A percentile compares a stretch with the other conserved stretches of the same genome.
phyloP scores from a whole-genome alignment of 805 yeast species.

The Kodamaea fukazawae region DNA sequence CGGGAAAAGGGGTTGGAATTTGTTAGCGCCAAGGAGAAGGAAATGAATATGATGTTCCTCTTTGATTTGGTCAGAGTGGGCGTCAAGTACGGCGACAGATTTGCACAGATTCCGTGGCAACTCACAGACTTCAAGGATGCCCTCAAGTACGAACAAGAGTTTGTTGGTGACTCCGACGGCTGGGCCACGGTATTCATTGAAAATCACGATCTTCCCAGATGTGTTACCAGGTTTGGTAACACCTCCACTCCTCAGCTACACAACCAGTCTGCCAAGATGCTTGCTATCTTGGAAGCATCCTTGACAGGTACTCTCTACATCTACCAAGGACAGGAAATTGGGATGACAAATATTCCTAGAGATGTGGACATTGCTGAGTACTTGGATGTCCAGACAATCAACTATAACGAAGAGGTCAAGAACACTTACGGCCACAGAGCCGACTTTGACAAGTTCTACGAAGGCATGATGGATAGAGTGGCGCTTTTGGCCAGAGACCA shows the following conservation, averaged over 20 bases:
- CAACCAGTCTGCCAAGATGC: constrained; percentile 44
- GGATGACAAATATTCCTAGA: constrained; percentile 48
- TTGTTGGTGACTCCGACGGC: constrained; percentile 49
- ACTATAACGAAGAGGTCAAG: constrained; percentile 35
- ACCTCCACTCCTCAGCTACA: constrained; percentile 27
- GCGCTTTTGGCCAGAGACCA: constrained; percentile 49
- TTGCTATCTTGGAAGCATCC: constrained; percentile 44
- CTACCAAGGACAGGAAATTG: constrained; percentile 63
- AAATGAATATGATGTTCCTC: constrained; percentile 37
- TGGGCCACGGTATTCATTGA: constrained; percentile 56
- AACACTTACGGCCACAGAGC: constrained; percentile 24
- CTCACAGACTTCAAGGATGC: constrained; percentile 40
- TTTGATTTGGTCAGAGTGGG: constrained; percentile 38
- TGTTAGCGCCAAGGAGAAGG: constrained; percentile 37
- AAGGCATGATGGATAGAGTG: constrained; percentile 29
- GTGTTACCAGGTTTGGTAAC: constrained; percentile 50
- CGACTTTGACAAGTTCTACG: constrained; percentile 16
- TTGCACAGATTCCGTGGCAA: constrained; percentile 28
- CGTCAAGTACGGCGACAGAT: constrained; percentile 30
- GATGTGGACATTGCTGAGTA: constrained; percentile 49
- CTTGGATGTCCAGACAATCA: constrained; percentile 47
- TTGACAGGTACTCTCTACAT: constrained; percentile 54
- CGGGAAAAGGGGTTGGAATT: constrained; percentile 42
- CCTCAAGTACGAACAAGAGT: constrained; percentile 20
- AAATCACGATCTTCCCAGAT: constrained; percentile 59